Evolutionary conservation across 371 early-diverging fungal species (phyloP).

Genomic region (Lichtheimia ornata): DNA sequence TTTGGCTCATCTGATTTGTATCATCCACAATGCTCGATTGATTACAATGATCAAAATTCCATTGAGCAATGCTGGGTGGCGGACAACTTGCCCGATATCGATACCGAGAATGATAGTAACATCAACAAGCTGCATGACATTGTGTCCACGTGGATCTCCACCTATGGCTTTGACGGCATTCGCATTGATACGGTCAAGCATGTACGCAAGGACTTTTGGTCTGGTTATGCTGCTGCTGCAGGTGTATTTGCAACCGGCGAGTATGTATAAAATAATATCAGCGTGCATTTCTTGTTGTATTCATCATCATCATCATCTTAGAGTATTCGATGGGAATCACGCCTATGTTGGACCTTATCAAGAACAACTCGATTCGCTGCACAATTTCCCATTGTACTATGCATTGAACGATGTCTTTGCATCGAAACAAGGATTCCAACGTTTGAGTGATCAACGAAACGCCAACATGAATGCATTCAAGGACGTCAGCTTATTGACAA

Average conservation of each 20-base stretch:
- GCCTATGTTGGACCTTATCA: constrained; percentile 27
- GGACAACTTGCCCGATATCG: constrained; percentile 30
- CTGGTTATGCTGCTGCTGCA: constrained; percentile 21
- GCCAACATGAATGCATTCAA: constrained; percentile 18
- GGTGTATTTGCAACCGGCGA: constrained; percentile 48
- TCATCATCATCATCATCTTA: not conserved
- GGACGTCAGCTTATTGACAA: constrained; percentile 27
- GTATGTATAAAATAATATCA: constrained; percentile 10
- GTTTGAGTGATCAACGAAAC: constrained; percentile 15
- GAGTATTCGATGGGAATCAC: constrained; percentile 24
- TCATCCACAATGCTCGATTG: constrained; percentile 27
- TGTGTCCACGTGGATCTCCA: constrained; percentile 24
- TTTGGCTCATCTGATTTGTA: constrained; percentile 20
- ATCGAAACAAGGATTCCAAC: constrained; percentile 22
- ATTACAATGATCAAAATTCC: constrained; percentile 24
- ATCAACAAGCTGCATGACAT: constrained; percentile 26
- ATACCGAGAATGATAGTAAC: constrained; percentile 37
- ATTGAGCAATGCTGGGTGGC: constrained; percentile 34
- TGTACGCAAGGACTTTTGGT: constrained; percentile 42
- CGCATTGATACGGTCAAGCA: constrained; percentile 52
- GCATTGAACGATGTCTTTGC: constrained; percentile 23
- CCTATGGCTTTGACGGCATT: constrained; percentile 45
- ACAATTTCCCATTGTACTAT: constrained; percentile 32
- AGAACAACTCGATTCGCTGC: constrained; percentile 15
- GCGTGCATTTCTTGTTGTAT: not conserved